Evolutionary conservation across 768 basidiomycete genomes (phyloP), one percentile per base, ranked within the genome.

Genomic region (Leccinum barrowsii): DNA sequence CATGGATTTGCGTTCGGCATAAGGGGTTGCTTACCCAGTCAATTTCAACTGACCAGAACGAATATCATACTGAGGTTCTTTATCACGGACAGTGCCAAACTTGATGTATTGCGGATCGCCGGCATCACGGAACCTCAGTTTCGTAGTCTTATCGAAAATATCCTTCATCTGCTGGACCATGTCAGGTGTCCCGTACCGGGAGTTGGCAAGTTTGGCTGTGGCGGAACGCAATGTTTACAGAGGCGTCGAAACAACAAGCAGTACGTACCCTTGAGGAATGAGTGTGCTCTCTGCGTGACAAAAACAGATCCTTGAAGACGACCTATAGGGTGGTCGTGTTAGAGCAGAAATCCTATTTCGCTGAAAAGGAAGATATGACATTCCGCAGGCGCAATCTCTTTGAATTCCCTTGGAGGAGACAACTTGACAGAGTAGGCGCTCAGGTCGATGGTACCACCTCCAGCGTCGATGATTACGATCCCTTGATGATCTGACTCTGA

Each of bases 381-480:
- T 50, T 70, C 71, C 52, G 69, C 66, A 32, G 70, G 67, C 19
- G 67, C 64, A 46, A 77, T 65, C 58, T 78, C 75, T 44, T 78
- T 63, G 40, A 78, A 70, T 12, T 57, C 59, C 24, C 34, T 59
- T 1, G 62, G 51, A 2, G 64, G 62, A 3, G 63, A 67, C 4
- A 68, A 21, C 8, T 59, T 70, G 42, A 69, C 62, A 4, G 59
- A 70, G 66, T 68, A 77, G 28, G 69, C 74, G 56, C 78, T 80
- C 24, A 76, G 21, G 51, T 76, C 76, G 22, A 75, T 59, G 7
- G 73, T 78, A 3, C 79, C 72, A 0, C 78, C 76, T 6, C 81
- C 82, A 17, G 63, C 67, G 63, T 82, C 82, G 17, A 81, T 72
- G 7, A 83, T 65, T 17, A 80, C 67, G 4, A 81, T 61, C 0